Evolutionary conservation across 1,284 basidiomycete genomes (phyloP), one percentile per base, ranked within the genome.

Genomic region (Kalmanozyma brasiliensis): DNA sequence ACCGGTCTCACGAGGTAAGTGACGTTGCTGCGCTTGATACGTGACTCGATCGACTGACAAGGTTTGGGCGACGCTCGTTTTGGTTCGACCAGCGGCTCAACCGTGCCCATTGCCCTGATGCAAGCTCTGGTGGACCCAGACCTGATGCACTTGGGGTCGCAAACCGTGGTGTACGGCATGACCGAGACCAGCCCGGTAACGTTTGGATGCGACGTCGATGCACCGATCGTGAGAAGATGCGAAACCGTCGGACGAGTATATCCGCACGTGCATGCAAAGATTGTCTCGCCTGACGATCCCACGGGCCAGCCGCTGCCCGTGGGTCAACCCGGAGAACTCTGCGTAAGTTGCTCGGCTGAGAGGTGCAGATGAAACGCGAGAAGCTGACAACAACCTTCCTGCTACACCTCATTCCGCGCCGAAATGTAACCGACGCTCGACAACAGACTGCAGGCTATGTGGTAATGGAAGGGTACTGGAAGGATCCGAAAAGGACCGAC

Each of bases 381-480:
- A 41, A 5, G 26, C 41, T 66, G 52, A 53, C 32, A 17, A 30
- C 35, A 17, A 36, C 33, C 17, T 19, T 32, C n/a, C n/a, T n/a
- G n/a, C n/a, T n/a, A n/a, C n/a, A n/a, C n/a, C n/a, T 23, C 29
- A 19, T 35, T 47, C 32, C 52, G 47, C 42, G 23, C 49, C 40
- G 43, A 57, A 4, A 40, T 34, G 38, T 47, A 43, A 26, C 34
- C 42, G 37, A 23, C 36, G 10, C 16, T 34, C 55, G 47, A 46
- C n/a, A 40, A 29, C 37, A 70, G 69, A 85, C 91, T 11, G 83
- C 89, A 1, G 91, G 91, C 1, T 93, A 93, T 80, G 73, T 89
- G 7, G 80, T 93, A 13, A 91, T 92, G 83, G 89, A 90, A 79
- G 91, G 91, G 48, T 93, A 93, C 79, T 93, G 91, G 91, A 80